These are phyloP conservation scores for Alternaria panax DNA, from an alignment of 2,329 filamentous ascomycete species.

Conservation along the genomic window DNA sequence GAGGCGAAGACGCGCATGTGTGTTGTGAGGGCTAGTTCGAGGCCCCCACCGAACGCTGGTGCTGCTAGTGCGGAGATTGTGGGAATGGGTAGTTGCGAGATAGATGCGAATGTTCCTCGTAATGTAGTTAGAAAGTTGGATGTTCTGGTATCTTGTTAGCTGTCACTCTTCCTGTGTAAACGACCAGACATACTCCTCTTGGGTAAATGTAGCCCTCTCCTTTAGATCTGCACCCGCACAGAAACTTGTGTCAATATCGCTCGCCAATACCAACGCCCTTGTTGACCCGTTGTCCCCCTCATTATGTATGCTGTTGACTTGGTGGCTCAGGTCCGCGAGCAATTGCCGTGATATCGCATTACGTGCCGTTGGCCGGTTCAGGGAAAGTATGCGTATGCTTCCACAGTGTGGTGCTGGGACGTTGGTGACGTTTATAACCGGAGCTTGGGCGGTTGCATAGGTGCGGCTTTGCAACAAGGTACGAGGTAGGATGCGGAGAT, in stretches of 20 bases:
- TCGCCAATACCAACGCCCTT: slow-evolving; percentile 82
- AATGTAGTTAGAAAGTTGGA: slow-evolving; percentile 78
- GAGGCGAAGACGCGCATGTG: slow-evolving; percentile 88
- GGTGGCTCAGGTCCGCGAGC: slow-evolving; percentile 72
- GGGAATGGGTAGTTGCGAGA: slow-evolving; percentile 81
- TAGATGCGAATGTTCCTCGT: slow-evolving; percentile 74
- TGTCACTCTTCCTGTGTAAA: not conserved
- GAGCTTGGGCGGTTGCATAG: slow-evolving; percentile 57
- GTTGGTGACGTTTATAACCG: slow-evolving; percentile 72
- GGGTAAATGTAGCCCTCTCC: slow-evolving; percentile 78
- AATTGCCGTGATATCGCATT: slow-evolving; percentile 89
- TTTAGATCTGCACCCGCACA: slow-evolving; percentile 96
- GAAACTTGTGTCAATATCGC: slow-evolving; percentile 84
- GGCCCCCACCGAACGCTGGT: slow-evolving; percentile 86
- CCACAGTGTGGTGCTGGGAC: slow-evolving; percentile 80
- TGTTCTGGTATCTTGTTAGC: slow-evolving; percentile 64
- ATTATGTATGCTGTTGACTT: slow-evolving; percentile 75
- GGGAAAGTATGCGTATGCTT: slow-evolving; percentile 84
- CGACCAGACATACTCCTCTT: slow-evolving; percentile 71
- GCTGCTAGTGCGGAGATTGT: slow-evolving; percentile 89
- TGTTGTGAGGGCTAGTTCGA: slow-evolving; percentile 90
- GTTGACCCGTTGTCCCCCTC: slow-evolving; percentile 68
- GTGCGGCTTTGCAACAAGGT: slow-evolving; percentile 37
- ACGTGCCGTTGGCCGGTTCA: slow-evolving; percentile 83
- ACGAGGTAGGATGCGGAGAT: slow-evolving; percentile 28